These are phyloP conservation scores for Candida multigemmis DNA, from an alignment of 805 yeast genomes.

Conservation along the genomic window DNA sequence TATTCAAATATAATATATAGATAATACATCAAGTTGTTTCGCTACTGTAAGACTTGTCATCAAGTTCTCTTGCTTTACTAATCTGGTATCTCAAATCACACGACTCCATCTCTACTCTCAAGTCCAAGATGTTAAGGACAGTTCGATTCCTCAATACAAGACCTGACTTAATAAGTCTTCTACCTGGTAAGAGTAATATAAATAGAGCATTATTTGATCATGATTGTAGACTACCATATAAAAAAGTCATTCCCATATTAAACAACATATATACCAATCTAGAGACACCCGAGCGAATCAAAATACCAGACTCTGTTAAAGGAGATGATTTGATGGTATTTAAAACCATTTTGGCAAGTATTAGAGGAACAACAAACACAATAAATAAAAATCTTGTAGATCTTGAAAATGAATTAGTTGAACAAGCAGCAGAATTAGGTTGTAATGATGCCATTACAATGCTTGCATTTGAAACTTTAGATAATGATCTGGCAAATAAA, in stretches of 20 bases:
- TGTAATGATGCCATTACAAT: conserved; percentile 72
- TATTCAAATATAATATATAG: not conserved
- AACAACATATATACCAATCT: conserved; percentile 40
- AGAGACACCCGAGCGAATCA: conserved; percentile 27
- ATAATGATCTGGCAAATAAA: conserved; percentile 10
- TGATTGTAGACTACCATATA: conserved; percentile 48
- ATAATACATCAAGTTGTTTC: not conserved
- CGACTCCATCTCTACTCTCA: not conserved
- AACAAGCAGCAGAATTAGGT: conserved; percentile 77
- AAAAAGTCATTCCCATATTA: conserved; percentile 45
- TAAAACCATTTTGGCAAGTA: conserved; percentile 55
- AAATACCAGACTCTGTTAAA: conserved; percentile 37
- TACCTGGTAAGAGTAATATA: conserved; percentile 51
- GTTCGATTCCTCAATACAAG: conserved; percentile 6
- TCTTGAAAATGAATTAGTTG: conserved; percentile 68
- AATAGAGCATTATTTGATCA: conserved; percentile 59
- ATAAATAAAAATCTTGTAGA: conserved; percentile 46
- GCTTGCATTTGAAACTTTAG: conserved; percentile 57
- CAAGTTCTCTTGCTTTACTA: not conserved
- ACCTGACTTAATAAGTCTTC: conserved; percentile 19
- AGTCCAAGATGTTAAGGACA: not conserved
- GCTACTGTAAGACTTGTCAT: not conserved
- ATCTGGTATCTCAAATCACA: not conserved
- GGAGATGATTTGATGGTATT: conserved; percentile 59
- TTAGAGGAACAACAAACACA: conserved; percentile 53